Conservation (phyloP, 1,139 yeast genomes). For the Kodamaea plutei region DNA sequence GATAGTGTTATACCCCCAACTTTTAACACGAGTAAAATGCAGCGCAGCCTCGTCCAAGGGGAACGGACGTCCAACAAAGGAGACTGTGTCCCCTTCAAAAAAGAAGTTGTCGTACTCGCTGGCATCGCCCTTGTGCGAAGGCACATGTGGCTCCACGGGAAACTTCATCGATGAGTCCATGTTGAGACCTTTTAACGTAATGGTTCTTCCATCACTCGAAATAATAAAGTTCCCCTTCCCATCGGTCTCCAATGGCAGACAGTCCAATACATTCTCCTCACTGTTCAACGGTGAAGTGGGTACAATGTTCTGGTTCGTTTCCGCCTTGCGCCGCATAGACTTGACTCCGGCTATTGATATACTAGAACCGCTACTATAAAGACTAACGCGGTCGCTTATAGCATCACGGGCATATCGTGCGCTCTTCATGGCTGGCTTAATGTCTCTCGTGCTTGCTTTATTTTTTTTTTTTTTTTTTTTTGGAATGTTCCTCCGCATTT, state of each 20-base stretch:
- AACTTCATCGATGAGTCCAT: slow-evolving; percentile 72
- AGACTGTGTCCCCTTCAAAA: slow-evolving; percentile 65
- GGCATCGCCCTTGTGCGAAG: slow-evolving; percentile 48
- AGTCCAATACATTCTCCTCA: slow-evolving; percentile 21
- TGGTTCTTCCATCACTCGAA: slow-evolving; percentile 45
- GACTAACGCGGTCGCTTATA: slow-evolving; percentile 27
- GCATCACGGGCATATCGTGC: slow-evolving; percentile 28
- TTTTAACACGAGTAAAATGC: slow-evolving; percentile 67
- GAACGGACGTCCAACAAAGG: slow-evolving; percentile 82
- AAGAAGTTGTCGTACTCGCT: slow-evolving; percentile 45
- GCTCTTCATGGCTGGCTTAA: slow-evolving; percentile 18
- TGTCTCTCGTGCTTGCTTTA: no score
- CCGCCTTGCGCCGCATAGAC: slow-evolving; percentile 19
- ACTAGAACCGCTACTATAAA: slow-evolving; percentile 26
- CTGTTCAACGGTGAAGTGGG: slow-evolving; percentile 11
- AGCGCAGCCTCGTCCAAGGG: slow-evolving; percentile 65
- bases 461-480: no score
- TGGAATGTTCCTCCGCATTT: no score
- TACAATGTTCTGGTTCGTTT: slow-evolving; percentile 5
- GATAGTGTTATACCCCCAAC: slow-evolving; percentile 79
- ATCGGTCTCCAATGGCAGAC: slow-evolving; percentile 31
- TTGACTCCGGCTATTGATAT: slow-evolving; percentile 26
- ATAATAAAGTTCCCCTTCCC: slow-evolving; percentile 60
- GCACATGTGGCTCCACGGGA: slow-evolving; percentile 56
- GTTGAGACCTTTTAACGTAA: slow-evolving; percentile 77